These are phyloP conservation scores for Gamsiella multidivaricata DNA, from an alignment of 192 early-diverging fungal species.

Conservation along the genomic window DNA sequence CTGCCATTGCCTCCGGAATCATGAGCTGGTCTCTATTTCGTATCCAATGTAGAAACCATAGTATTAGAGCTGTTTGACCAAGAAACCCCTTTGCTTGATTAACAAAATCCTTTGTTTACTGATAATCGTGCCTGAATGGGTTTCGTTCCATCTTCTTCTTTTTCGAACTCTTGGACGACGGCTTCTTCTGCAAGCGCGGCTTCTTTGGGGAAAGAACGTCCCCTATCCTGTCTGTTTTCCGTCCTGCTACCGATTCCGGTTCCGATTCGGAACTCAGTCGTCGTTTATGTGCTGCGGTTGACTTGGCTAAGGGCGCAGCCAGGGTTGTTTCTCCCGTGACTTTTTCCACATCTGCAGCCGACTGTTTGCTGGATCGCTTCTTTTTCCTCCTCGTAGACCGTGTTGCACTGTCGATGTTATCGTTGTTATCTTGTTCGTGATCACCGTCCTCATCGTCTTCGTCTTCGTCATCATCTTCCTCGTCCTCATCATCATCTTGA, in stretches of 20 bases:
- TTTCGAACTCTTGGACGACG: conserved; percentile 24
- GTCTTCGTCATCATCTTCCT: conserved; percentile 19
- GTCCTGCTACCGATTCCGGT: conserved; percentile 14
- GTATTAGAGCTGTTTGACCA: too few relatives aligned
- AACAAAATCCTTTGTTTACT: conserved; percentile 8
- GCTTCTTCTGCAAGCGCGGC: conserved; percentile 30
- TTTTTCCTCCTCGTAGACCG: conserved; percentile 43
- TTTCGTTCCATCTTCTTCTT: conserved; percentile 50
- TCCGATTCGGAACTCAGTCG: conserved; percentile 43
- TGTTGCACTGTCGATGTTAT: conserved; percentile 7
- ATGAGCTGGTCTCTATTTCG: conserved; percentile 66
- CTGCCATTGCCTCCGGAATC: conserved; percentile 64
- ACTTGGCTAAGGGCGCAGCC: background rate
- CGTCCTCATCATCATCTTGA: conserved; percentile 22
- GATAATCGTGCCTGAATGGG: conserved; percentile 50
- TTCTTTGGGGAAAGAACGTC: conserved; percentile 38
- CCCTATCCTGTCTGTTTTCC: conserved; percentile 21
- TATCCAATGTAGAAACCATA: too few relatives aligned
- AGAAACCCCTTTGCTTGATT: too few relatives aligned
- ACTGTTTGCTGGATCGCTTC: background rate
- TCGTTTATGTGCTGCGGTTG: conserved; percentile 20
- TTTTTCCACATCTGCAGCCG: background rate
- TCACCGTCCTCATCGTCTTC: conserved; percentile 23
- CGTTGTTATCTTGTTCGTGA: conserved; percentile 4
- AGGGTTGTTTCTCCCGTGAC: background rate